Base-by-base conservation (phyloP, 164 flowering plant species). In the Annona squamosa region DNA sequence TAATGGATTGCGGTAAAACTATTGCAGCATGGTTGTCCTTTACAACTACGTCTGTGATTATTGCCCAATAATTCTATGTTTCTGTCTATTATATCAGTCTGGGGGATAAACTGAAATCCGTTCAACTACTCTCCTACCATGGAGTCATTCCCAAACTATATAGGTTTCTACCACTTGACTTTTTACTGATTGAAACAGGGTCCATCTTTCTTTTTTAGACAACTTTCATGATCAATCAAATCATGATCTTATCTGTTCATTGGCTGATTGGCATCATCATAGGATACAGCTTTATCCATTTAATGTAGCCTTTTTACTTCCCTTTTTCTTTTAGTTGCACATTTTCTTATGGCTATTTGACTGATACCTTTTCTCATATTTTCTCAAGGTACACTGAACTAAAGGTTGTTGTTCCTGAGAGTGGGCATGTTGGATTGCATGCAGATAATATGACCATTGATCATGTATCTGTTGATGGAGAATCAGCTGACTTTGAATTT, bases 401-500 rank as follows among this genome's bases (percentile, higher is more conserved):
- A 76, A 85, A 87, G 69, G 77, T 93, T 67, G 85, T 79, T 56
- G 89, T 89, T 2, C 97, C 97, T 3, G 99, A 95, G 45, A 91
- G 83, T 73, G 99, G 98, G 13, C 76, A 89, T 48, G 89, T 93
- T 19, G 97, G 95, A 61, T 78, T 95, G 65, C 91, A 93, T 72
- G 98, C 98, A 0, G 98, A 91, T 77, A 87, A 90, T 84, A 81
- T 96, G 86, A 91, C 79, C 19, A 92, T 96, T 43, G 90, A 85
- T 66, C 83, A 84, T 56, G 86, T 96, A 18, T 79, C 75, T 3
- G 97, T 96, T 1, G 98, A 96, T 74, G 98, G 97, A n/a, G 92
- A 90, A 78, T 81, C 86, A 0, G 84, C 88, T 37, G 89, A 85
- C 69, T 93, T 84, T 76, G 91, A 96, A 72, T 82, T 81, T 37